Conservation (phyloP, 176 grass and related monocot genomes). For the Hordeum vulgare region MorexV3_pseudomolecules_assembly NC_058519.1:538157097-538157596, state of each 20-base stretch:
- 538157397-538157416: constrained; percentile 40
- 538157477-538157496: not conserved
- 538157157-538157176: constrained; percentile 20
- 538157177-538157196: constrained; percentile 81
- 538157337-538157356: constrained; percentile 82
- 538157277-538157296: constrained; percentile 57
- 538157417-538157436: not conserved
- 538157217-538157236: constrained; percentile 76
- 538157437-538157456: not conserved
- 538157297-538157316: constrained; percentile 84
- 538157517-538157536: too few species aligned
- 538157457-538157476: not conserved
- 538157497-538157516: too few species aligned
- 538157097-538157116: too few species aligned
- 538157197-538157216: constrained; percentile 39
- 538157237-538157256: constrained; percentile 76
- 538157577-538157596: too few species aligned
- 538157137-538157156: too few species aligned
- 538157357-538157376: constrained; percentile 92
- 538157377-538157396: constrained; percentile 78
- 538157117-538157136: too few species aligned
- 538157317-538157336: constrained; percentile 80
- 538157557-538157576: too few species aligned
- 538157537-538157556: too few species aligned
- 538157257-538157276: constrained; percentile 63